These are phyloP conservation scores for Epichloe aotearoae DNA, from an alignment of 2,329 filamentous ascomycete genomes.

Conservation along the genomic window DNA sequence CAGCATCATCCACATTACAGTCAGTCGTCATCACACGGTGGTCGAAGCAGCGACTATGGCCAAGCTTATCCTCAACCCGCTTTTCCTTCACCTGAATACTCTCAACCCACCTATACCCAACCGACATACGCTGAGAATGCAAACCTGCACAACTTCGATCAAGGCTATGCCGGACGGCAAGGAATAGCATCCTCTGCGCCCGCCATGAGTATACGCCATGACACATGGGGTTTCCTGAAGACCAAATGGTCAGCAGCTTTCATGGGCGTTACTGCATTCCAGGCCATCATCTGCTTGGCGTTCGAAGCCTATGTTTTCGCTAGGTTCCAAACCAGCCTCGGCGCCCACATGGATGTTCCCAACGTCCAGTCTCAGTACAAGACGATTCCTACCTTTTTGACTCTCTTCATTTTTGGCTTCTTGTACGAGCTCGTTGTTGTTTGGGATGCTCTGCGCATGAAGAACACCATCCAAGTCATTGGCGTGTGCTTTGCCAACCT, in stretches of 20 bases:
- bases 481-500: slow-evolving; percentile 88
- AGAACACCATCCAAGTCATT: slow-evolving; percentile 98
- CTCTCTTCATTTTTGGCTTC: slow-evolving; percentile 95
- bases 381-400: slow-evolving; percentile 88
- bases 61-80: slow-evolving; percentile 21
- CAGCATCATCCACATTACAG: slow-evolving; percentile 13
- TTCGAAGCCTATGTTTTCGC: slow-evolving; percentile 93
- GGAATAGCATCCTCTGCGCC: slow-evolving; percentile 21
- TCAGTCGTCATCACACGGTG: slow-evolving; percentile 8
- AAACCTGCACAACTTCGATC: slow-evolving; percentile 19
- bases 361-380: slow-evolving; percentile 39
- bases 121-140: slow-evolving; percentile 17
- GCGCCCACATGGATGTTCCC: slow-evolving; percentile 24
- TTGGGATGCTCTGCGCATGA: slow-evolving; percentile 84
- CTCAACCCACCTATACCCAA: slow-evolving; percentile 13
- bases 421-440: slow-evolving; percentile 81
- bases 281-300: slow-evolving; percentile 67
- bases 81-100: slow-evolving; percentile 17
- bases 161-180: slow-evolving; percentile 25
- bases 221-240: slow-evolving; percentile 58
- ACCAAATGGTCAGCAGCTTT: slow-evolving; percentile 85
- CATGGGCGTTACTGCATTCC: slow-evolving; percentile 56
- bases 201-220: slow-evolving; percentile 18
- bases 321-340: slow-evolving; percentile 58
- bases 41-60: slow-evolving; percentile 15